Conservation (phyloP, 495 filamentous ascomycete species). For the Letharia columbiana region DNA sequence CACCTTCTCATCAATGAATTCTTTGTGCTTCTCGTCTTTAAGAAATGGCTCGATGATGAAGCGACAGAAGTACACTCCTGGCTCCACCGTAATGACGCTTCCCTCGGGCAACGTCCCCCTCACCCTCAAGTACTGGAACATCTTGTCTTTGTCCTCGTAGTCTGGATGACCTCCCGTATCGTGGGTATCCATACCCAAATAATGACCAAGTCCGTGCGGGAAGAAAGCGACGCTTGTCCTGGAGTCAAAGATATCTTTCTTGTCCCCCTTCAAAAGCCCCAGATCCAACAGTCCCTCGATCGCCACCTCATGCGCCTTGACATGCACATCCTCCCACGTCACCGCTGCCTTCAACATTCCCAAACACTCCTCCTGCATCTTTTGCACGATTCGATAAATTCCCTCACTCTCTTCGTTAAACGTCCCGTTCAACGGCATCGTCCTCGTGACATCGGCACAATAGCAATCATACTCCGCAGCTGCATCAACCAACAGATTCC, state of each 20-base stretch:
- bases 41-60: slow-evolving; percentile 86
- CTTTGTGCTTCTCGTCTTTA: slow-evolving; percentile 47
- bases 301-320: slow-evolving; percentile 63
- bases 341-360: slow-evolving; percentile 54
- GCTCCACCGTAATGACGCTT: slow-evolving; percentile 83
- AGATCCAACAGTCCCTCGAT: slow-evolving; percentile 60
- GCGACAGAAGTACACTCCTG: slow-evolving; percentile 84
- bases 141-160: slow-evolving; percentile 70
- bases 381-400: slow-evolving; percentile 68
- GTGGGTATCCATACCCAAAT: slow-evolving; percentile 84
- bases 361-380: slow-evolving; percentile 78
- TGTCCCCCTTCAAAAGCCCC: slow-evolving; percentile 51
- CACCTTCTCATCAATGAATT: slow-evolving; percentile 65
- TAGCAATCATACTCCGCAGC: slow-evolving; percentile 81
- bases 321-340: slow-evolving; percentile 57
- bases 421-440: slow-evolving; percentile 58
- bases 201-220: slow-evolving; percentile 84
- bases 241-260: slow-evolving; percentile 54
- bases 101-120: slow-evolving; percentile 57
- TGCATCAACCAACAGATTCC: slow-evolving; percentile 76
- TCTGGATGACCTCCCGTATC: slow-evolving; percentile 61
- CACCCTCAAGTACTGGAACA: slow-evolving; percentile 57
- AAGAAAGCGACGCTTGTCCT: slow-evolving; percentile 75
- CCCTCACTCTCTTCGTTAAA: slow-evolving; percentile 55
- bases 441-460: slow-evolving; percentile 83